Conservation (phyloP, 768 basidiomycete genomes). For the Scleroderma citrinum region DNA sequence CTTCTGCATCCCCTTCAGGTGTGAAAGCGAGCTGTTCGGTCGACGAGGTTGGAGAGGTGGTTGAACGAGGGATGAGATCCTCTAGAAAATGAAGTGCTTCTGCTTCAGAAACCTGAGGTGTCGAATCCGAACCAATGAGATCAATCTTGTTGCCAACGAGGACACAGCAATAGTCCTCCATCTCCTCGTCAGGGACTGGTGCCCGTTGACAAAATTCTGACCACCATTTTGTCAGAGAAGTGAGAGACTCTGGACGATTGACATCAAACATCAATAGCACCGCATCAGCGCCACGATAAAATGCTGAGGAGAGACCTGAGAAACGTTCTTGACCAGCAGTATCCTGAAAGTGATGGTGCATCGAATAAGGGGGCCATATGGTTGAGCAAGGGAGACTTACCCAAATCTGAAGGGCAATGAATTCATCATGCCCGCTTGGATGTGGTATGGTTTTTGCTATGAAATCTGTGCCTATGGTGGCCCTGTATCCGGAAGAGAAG, state of each 20-base stretch:
- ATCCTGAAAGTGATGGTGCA: conserved; percentile 41
- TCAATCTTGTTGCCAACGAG: conserved; percentile 79
- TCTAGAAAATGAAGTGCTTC: conserved; percentile 52
- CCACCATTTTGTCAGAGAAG: conserved; percentile 70
- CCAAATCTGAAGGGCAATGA: conserved; percentile 67
- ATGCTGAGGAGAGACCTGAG: conserved; percentile 73
- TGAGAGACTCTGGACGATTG: conserved; percentile 55
- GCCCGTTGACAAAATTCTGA: conserved; percentile 62
- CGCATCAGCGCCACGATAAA: conserved; percentile 83
- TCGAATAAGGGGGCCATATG: conserved; percentile 1
- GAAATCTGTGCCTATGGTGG: conserved; percentile 89
- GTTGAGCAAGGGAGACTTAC: conserved; percentile 26
- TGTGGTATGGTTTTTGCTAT: conserved; percentile 70
- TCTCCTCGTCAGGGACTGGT: conserved; percentile 59
- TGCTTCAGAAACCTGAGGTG: conserved; percentile 27
- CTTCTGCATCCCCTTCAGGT: conserved; percentile 8
- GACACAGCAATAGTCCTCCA: conserved; percentile 61
- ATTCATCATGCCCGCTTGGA: conserved; percentile 46
- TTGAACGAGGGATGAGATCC: conserved; percentile 44
- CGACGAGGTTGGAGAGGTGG: conserved; percentile 7
- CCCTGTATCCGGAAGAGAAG: conserved; percentile 72
- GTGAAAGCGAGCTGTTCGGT: conserved; percentile 9
- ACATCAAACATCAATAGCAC: conserved; percentile 79
- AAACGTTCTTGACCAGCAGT: conserved; percentile 88
- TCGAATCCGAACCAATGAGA: conserved; percentile 24